Base-by-base conservation (phyloP, 108 stramenopile genomes). In the Skeletonema grethae region DNA sequence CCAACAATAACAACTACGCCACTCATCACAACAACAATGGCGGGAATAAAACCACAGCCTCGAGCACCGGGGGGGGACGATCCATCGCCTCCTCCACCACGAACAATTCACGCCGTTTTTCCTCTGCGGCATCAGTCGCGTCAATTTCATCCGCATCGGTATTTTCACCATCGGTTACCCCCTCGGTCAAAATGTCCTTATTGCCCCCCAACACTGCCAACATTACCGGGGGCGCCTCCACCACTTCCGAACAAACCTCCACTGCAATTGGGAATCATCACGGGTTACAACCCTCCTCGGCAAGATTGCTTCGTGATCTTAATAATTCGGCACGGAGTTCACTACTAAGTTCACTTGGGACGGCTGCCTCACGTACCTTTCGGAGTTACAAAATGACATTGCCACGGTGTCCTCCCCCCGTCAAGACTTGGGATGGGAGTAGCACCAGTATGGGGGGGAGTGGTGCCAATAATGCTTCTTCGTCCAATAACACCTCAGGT, bases 321-420 rank as follows among this genome's bases (percentile, higher is more conserved):
- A 80, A 80, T 60, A 55, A 61, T 35, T 66, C 64, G 18, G 62
- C 65, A 20, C 59, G 67, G 2, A 64, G 56, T n/a, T 67, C 64
- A 24, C 28, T 80, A 12, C 31, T 80, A 15, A 69, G 72, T 18
- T 69, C 67, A 53, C 35, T 80, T 7, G 79, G 79, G 0, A 80
- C 72, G 5, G 79, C 78, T 3, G 79, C 79, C 31, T 67, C 66
- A 9, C 45, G 79, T 24, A 80, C 79, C 13, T 80, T 80, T 65
- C 72, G 79, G 3, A 64, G 62, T 32, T 80, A 80, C 39, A 80
- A 80, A 62, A 80, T 80, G 79, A 69, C 56, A 12, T 57, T 80
- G 25, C 79, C 67, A 32, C 59, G 62, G 30, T 67, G 46, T 62
- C 70, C 48, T 35, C 77, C 70, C 36, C 70, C 67, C n/a, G 43